These are phyloP conservation scores for Epichloe sibirici DNA, from an alignment of 2,329 filamentous ascomycete genomes.

Conservation along the genomic window DNA sequence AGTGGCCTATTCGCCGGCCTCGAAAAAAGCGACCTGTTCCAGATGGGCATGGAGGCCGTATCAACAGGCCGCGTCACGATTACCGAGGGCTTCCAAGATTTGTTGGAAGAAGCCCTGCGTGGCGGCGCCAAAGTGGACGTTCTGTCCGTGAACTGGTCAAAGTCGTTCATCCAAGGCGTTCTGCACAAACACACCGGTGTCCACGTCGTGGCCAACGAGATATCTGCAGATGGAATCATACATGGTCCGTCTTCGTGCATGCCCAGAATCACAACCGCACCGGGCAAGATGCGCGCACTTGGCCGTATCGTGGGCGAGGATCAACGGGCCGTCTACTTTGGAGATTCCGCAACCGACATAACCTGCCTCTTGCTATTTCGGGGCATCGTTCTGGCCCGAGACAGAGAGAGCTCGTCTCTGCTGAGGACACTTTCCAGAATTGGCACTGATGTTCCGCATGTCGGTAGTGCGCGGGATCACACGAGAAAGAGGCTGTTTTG, in stretches of 20 bases:
- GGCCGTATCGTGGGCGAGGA: constrained; percentile 14
- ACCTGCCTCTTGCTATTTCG: constrained; percentile 33
- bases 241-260: constrained; percentile 24
- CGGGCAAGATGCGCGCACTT: constrained; percentile 34
- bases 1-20: constrained; percentile 34
- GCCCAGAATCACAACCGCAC: constrained; percentile 22
- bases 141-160: constrained; percentile 41
- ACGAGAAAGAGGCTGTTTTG: constrained; percentile 20
- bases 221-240: constrained; percentile 26
- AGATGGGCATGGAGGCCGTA: constrained; percentile 27
- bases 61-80: constrained; percentile 21
- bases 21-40: constrained; percentile 17
- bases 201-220: constrained; percentile 32
- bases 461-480: constrained; percentile 10
- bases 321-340: constrained; percentile 36
- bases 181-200: constrained; percentile 21
- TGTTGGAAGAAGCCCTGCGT: constrained; percentile 15
- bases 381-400: constrained; percentile 35
- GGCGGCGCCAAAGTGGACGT: constrained; percentile 29
- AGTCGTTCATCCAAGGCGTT: constrained; percentile 33
- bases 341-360: constrained; percentile 45
- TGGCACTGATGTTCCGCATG: constrained; percentile 25
- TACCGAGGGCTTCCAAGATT: constrained; percentile 26
- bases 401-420: constrained; percentile 20
- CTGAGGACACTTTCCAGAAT: constrained; percentile 26